These are phyloP conservation scores for Acer negundo DNA, from an alignment of 345 rosid species.

Conservation along the genomic window DNA sequence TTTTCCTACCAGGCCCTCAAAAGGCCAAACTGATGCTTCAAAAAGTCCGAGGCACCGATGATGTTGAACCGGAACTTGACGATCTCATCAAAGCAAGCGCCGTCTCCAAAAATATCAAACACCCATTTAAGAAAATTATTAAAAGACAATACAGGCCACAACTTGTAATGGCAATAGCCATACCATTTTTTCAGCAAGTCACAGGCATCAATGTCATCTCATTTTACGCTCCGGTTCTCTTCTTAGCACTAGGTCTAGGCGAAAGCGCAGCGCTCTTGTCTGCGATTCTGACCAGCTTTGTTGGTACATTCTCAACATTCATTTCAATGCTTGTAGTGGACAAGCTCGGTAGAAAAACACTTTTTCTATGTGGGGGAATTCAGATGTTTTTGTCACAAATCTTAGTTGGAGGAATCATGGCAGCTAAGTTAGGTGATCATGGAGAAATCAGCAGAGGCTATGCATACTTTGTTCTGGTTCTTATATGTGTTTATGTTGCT, in stretches of 20 bases:
- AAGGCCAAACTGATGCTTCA: conserved; percentile 54
- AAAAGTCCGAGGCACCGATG: conserved; percentile 53
- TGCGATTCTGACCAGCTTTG: conserved; percentile 47
- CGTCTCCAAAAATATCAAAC: conserved; percentile 26
- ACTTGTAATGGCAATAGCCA: conserved; percentile 63
- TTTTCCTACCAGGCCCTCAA: conserved; percentile 57
- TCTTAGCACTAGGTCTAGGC: conserved; percentile 66
- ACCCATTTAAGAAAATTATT: conserved; percentile 44
- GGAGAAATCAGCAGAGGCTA: conserved; percentile 45
- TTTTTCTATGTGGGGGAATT: conserved; percentile 55
- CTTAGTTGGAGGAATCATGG: conserved; percentile 45
- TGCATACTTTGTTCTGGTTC: conserved; percentile 32
- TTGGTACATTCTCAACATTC: conserved; percentile 42
- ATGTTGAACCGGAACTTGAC: conserved; percentile 55
- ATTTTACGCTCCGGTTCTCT: conserved; percentile 73
- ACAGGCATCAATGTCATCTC: conserved; percentile 73
- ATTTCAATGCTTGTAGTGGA: conserved; percentile 65
- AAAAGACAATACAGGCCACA: conserved; percentile 62
- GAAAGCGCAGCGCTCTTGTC: conserved; percentile 66
- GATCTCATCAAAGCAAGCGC: conserved; percentile 61
- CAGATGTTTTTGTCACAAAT: conserved; percentile 67
- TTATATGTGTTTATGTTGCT: conserved; percentile 41
- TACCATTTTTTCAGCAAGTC: conserved; percentile 76
- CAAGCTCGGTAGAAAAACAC: conserved; percentile 47
- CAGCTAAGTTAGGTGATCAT: conserved; percentile 48